These are phyloP conservation scores for Cystobasidiaceae sp. DNA, from an alignment of 1,284 basidiomycete species.

Conservation along the genomic window DNA sequence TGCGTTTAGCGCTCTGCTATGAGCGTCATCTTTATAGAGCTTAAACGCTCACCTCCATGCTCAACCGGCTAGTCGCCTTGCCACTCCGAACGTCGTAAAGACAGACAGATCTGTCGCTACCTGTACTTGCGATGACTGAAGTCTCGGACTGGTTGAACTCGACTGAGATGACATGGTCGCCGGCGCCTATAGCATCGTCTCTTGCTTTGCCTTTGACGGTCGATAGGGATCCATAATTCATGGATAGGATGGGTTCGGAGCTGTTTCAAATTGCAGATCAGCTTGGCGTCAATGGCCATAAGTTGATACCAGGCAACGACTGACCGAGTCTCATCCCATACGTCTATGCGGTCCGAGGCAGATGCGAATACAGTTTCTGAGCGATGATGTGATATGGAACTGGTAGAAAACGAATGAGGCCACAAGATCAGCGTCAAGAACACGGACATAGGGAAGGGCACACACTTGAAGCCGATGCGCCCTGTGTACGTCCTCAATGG, in stretches of 20 bases:
- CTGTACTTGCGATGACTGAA: slow-evolving; percentile 86
- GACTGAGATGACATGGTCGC: slow-evolving; percentile 77
- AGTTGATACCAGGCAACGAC: slow-evolving; percentile 39
- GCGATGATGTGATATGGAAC: slow-evolving; percentile 90
- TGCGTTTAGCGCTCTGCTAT: too few relatives aligned
- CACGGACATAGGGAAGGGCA: neutral
- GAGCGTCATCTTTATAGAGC: too few relatives aligned
- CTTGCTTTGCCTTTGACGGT: slow-evolving; percentile 12
- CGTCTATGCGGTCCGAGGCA: slow-evolving; percentile 84
- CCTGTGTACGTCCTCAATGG: slow-evolving; percentile 71
- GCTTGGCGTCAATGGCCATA: neutral
- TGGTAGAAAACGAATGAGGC: neutral
- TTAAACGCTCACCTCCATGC: slow-evolving; percentile 74
- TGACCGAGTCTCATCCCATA: slow-evolving; percentile 95
- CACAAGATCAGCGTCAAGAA: neutral
- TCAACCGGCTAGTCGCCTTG: slow-evolving; percentile 81
- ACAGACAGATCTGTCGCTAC: slow-evolving; percentile 89
- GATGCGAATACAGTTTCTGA: slow-evolving; percentile 85
- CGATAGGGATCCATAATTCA: slow-evolving; percentile 5
- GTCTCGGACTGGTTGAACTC: slow-evolving; percentile 91
- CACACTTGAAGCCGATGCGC: slow-evolving; percentile 86
- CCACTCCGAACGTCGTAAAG: slow-evolving; percentile 94
- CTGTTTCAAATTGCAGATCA: neutral
- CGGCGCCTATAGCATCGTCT: slow-evolving; percentile 9
- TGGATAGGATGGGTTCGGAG: slow-evolving; percentile 13